phyloP scores from a whole-genome alignment of 2,329 filamentous ascomycete species.

The Sarocladium kiliense region DNA sequence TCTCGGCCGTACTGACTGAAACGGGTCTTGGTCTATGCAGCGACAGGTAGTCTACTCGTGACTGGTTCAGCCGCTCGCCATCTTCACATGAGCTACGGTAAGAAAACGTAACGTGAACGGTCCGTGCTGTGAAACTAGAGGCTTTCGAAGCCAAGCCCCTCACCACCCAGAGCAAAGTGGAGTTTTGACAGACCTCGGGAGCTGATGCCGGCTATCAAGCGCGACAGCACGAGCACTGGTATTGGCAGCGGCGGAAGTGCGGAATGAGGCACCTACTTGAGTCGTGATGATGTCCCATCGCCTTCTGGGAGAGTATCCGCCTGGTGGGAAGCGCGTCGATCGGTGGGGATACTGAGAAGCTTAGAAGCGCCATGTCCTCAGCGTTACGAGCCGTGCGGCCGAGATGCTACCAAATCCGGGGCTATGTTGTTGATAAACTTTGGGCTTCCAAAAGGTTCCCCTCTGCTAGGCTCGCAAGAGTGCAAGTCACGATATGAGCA shows the following conservation, averaged over 20 bases:
- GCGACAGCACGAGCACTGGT: no score
- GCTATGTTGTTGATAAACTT: no score
- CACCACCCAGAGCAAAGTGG: background rate
- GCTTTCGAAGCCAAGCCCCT: background rate
- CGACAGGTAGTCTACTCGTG: background rate
- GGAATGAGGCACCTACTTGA: no score
- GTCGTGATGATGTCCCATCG: background rate
- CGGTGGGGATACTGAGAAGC: background rate
- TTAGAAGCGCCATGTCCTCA: background rate
- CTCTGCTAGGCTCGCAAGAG: no score
- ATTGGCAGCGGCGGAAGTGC: no score
- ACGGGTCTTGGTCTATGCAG: background rate
- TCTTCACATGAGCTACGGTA: background rate
- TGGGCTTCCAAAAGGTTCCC: no score
- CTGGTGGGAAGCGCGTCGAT: background rate
- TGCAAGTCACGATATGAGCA: no score
- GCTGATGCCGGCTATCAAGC: background rate
- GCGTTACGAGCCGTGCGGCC: background rate
- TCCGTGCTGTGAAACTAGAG: background rate
- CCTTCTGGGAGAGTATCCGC: no score
- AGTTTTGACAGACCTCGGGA: background rate
- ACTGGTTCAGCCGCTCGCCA: no score
- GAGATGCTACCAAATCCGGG: no score
- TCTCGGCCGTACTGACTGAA: background rate
- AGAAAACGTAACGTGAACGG: background rate